Evolutionary conservation across 2,329 filamentous ascomycete genomes (phyloP).

Genomic region (Xylariaceae sp.): DNA sequence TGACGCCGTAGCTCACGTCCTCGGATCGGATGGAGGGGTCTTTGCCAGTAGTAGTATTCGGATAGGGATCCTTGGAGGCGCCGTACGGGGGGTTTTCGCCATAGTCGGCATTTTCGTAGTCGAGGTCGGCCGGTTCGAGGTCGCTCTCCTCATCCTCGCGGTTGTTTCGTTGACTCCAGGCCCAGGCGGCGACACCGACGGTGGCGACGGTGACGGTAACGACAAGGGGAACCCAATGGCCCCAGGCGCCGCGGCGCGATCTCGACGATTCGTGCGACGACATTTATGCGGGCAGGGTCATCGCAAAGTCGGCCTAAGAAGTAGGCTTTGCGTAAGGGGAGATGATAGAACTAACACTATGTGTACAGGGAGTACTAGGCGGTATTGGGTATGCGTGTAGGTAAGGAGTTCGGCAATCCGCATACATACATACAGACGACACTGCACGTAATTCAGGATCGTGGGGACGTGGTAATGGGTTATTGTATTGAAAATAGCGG

Average conservation of each 20-base stretch:
- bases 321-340: conserved; percentile 15
- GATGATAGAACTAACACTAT: conserved; percentile 2
- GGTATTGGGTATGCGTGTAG: no score
- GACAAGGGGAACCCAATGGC: conserved; percentile 87
- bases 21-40: conserved; percentile 44
- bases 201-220: conserved; percentile 87
- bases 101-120: conserved; percentile 52
- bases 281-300: conserved; percentile 52
- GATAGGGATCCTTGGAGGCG: conserved; percentile 40
- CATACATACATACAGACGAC: neutral
- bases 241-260: conserved; percentile 63
- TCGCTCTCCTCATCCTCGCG: conserved; percentile 69
- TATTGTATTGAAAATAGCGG: conserved; percentile 15
- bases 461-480: neutral
- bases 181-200: conserved; percentile 84
- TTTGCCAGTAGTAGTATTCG: conserved; percentile 36
- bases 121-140: conserved; percentile 51
- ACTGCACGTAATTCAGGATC: neutral
- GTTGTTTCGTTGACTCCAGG: conserved; percentile 84
- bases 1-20: conserved; percentile 48
- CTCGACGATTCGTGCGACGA: conserved; percentile 67
- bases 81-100: conserved; percentile 56
- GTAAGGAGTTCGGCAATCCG: no score
- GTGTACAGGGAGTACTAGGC: no score
- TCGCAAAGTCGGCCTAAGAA: conserved; percentile 37